Conservation (phyloP, 2,329 filamentous ascomycete genomes). For the Colletotrichum viniferum region DNA sequence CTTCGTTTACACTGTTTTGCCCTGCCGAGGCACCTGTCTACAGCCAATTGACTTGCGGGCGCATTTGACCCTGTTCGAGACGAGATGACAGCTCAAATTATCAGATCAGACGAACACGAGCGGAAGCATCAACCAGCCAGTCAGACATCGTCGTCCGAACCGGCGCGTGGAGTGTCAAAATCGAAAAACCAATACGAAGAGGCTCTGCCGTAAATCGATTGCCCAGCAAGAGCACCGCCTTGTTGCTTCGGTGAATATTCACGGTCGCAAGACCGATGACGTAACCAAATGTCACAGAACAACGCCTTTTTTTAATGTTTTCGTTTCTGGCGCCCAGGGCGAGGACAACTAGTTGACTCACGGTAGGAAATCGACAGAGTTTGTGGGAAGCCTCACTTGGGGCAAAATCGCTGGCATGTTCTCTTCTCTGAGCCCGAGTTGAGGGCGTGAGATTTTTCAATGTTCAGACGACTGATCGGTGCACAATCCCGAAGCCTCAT, state of each 20-base stretch:
- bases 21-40: background rate
- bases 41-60: background rate
- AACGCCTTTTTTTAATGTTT: background rate
- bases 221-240: background rate
- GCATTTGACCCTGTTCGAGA: background rate
- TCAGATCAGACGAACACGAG: background rate
- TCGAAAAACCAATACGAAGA: background rate
- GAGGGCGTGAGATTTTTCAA: background rate
- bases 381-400: background rate
- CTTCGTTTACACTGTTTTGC: background rate
- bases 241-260: background rate
- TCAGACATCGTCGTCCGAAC: background rate
- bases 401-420: background rate
- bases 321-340: background rate
- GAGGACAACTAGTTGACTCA: background rate
- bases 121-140: background rate
- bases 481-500: background rate
- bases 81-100: background rate
- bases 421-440: background rate
- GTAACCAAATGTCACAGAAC: background rate
- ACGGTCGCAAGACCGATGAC: background rate
- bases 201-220: background rate
- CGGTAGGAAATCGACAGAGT: background rate
- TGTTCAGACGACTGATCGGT: background rate
- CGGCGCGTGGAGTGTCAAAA: background rate